Evolutionary conservation across 1,139 yeast genomes (phyloP).

Genomic region (Zygosaccharomyces sapae): DNA sequence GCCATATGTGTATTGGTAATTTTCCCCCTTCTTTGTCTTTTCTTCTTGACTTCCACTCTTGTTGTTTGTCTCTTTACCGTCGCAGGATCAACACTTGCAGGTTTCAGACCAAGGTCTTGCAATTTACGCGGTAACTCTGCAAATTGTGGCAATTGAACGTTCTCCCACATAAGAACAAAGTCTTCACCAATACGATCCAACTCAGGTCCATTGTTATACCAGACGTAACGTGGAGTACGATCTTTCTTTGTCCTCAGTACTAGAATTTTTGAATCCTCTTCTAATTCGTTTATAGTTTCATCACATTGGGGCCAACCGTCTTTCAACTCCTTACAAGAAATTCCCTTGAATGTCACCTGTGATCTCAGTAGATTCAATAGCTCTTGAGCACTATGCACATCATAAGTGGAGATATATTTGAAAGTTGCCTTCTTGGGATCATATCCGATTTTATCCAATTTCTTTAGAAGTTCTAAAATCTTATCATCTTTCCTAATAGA

Average conservation of each 20-base stretch:
- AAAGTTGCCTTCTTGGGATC: conserved; percentile 59
- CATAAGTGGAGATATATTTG: conserved; percentile 84
- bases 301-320: conserved; percentile 98
- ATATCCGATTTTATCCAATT: conserved; percentile 68
- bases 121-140: conserved; percentile 75
- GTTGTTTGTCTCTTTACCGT: conserved; percentile 64
- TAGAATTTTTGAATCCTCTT: conserved; percentile 67
- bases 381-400: conserved; percentile 77
- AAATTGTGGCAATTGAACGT: conserved; percentile 72
- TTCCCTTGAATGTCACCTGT: conserved; percentile 85
- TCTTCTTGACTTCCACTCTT: conserved; percentile 55
- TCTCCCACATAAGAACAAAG: conserved; percentile 75
- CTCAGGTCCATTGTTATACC: conserved; percentile 81
- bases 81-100: conserved; percentile 96
- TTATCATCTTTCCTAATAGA: conserved; percentile 43
- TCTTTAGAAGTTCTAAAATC: conserved; percentile 64
- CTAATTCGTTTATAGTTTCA: conserved; percentile 71
- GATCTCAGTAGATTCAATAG: conserved; percentile 67
- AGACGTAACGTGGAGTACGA: conserved; percentile 80
- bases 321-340: conserved; percentile 78
- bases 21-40: conserved; percentile 88
- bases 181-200: conserved; percentile 77
- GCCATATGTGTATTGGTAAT: conserved; percentile 95
- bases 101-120: conserved; percentile 82
- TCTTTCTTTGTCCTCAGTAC: conserved; percentile 90